These are phyloP conservation scores for Hemisphaericaspora subhashii DNA, from an alignment of 1,139 yeast species.

Conservation along the genomic window DNA sequence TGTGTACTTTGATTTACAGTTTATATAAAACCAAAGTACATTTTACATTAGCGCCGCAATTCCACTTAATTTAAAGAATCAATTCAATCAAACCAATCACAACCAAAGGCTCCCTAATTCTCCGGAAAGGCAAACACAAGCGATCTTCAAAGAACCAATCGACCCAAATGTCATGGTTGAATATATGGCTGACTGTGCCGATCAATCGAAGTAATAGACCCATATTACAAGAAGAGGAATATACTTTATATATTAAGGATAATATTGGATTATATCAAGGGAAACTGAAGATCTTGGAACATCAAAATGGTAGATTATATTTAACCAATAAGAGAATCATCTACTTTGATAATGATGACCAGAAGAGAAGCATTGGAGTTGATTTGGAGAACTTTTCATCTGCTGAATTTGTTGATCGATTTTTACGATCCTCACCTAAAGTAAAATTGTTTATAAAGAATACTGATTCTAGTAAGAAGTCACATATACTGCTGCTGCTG, in stretches of 20 bases:
- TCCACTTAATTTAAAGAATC: no score
- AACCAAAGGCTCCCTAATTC: no score
- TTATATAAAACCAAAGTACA: no score
- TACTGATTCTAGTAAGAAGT: background rate
- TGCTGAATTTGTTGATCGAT: conserved; percentile 56
- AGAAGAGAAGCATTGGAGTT: conserved; percentile 47
- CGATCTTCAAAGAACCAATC: no score
- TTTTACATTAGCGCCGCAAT: no score
- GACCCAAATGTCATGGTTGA: conserved; percentile 16
- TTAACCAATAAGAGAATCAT: conserved; percentile 73
- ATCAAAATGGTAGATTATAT: conserved; percentile 77
- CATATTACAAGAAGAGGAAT: conserved; percentile 38
- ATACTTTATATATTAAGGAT: conserved; percentile 49
- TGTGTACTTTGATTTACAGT: no score
- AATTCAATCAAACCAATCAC: no score
- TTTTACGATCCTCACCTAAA: conserved; percentile 79
- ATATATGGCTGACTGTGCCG: conserved; percentile 38
- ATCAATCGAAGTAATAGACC: conserved; percentile 52
- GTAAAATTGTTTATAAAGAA: conserved; percentile 40
- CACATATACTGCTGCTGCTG: no score
- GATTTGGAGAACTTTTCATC: conserved; percentile 46
- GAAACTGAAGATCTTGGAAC: conserved; percentile 56
- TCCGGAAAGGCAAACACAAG: no score
- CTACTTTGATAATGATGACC: conserved; percentile 60
- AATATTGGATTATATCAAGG: conserved; percentile 73